Base-by-base conservation (phyloP, 1,139 yeast genomes). In the Scheffersomyces parashehatae region DNA sequence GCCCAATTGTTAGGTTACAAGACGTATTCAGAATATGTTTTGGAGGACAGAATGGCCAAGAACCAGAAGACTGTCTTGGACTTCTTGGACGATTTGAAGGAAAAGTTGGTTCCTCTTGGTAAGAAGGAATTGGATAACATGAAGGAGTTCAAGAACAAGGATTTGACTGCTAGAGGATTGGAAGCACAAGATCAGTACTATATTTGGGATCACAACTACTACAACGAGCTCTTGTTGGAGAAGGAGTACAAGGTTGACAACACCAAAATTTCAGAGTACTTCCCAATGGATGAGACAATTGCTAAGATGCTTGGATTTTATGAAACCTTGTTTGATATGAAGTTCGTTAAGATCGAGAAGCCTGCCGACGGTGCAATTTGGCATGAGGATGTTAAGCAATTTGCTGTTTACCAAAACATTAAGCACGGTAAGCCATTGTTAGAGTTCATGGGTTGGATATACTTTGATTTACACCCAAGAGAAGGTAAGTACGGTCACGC, bases 401-500 rank as follows among this genome's bases (percentile, higher is more conserved):
- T 79, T 59, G 82, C 88, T 4, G 91, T 88, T 39, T 86, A 86
- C 83, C 82, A 83, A 56, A 64, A 78, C 40, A 53, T 67, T 29
- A 49, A 51, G 48, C 82, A 75, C 52, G 73, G 79, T 33, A 55
- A 60, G 5, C 58, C 65, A 11, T 50, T 55, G 10, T 80, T 81
- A n/a, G 78, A 73, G 47, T 88, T 88, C 64, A 76, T 81, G 53
- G 96, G 96, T 29, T 85, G 87, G 79, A 67, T 88, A 37, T 86
- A 83, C 65, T 79, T 88, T 52, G 96, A 88, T 62, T 68, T 88
- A 58, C 91, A 86, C 60, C 96, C 96, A 48, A 79, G 96, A 60
- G 85, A 83, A 43, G 91, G 93, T 54, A 88, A 88, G 62, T 88
- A 85, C 64, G 85, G 88, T 2, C 96, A 88, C 62, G 95, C 96